Evolutionary conservation across 2,329 filamentous ascomycete genomes (phyloP).

Genomic region (Paramyrothecium roridum): DNA sequence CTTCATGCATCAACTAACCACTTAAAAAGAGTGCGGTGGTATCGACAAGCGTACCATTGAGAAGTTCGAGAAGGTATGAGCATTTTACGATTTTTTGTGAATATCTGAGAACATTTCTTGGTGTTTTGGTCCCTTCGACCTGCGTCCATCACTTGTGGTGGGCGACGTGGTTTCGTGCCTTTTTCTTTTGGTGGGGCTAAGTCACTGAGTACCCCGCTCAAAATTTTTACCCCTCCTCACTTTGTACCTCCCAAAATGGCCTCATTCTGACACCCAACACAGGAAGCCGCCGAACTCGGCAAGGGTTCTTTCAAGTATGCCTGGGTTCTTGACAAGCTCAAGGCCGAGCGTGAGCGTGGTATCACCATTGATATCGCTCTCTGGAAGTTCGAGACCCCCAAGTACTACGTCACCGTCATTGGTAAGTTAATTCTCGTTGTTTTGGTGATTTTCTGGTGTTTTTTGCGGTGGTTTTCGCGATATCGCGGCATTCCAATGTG

Average conservation of each 20-base stretch:
- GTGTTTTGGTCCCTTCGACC: not conserved
- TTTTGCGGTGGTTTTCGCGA: too few relatives aligned
- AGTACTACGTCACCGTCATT: constrained; percentile 98
- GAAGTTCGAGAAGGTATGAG: constrained; percentile 99
- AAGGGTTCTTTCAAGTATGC: constrained; percentile 99
- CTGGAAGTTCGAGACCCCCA: constrained; percentile 99
- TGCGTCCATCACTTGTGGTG: too few relatives aligned
- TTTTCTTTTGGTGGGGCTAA: too few relatives aligned
- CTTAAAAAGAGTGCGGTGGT: constrained; percentile 83
- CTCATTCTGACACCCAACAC: constrained; percentile 14
- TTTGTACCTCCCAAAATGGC: too few relatives aligned
- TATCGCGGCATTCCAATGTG: too few relatives aligned
- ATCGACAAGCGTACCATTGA: constrained; percentile 99
- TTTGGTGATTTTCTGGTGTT: too few relatives aligned
- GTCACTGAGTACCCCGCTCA: too few relatives aligned
- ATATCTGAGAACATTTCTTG: constrained; percentile 6
- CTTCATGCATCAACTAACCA: constrained; percentile 13
- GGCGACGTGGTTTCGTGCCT: too few relatives aligned
- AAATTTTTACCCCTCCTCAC: too few relatives aligned
- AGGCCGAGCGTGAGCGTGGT: constrained; percentile 99
- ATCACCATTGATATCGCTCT: constrained; percentile 99
- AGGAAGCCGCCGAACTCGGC: constrained; percentile 98
- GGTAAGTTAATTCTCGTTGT: constrained; percentile 51
- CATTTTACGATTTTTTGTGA: constrained; percentile 10
- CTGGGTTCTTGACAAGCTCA: constrained; percentile 99